Conservation (phyloP, 106 monocot species). For the Acorus calamus region DNA sequence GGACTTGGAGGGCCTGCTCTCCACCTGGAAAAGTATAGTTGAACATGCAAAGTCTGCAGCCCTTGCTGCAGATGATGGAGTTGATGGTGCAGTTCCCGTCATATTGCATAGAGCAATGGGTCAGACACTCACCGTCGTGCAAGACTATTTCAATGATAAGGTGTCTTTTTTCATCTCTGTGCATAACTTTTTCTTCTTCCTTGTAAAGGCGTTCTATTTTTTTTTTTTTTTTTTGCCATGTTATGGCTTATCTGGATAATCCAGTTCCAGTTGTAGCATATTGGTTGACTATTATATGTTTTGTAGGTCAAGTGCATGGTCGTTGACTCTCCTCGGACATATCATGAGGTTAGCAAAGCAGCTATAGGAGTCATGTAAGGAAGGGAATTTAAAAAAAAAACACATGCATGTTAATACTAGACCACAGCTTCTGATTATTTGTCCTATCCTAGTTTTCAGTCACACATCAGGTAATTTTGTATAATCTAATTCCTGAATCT, state of each 20-base stretch:
- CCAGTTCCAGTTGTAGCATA: neutral
- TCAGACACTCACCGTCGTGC: conserved; percentile 82
- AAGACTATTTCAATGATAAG: conserved; percentile 97
- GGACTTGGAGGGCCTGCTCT: conserved; percentile 66
- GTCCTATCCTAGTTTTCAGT: too few species aligned
- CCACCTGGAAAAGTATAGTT: conserved; percentile 83
- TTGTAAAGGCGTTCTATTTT: neutral
- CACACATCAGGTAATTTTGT: too few species aligned
- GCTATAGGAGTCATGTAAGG: too few species aligned
- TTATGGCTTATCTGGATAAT: neutral
- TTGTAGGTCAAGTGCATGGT: conserved; percentile 75
- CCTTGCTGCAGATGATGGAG: conserved; percentile 80
- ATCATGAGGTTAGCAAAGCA: conserved; percentile 54
- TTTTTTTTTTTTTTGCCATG: neutral
- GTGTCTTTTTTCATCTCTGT: conserved; percentile 19
- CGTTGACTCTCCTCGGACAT: conserved; percentile 85
- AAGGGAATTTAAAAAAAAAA: too few species aligned
- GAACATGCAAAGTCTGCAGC: conserved; percentile 92
- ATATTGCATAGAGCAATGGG: conserved; percentile 89
- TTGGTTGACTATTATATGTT: neutral
- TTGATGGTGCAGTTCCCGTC: conserved; percentile 81
- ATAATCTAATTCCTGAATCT: too few species aligned
- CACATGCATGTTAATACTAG: too few species aligned
- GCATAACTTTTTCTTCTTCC: neutral
- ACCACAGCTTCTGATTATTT: too few species aligned